A percentile compares a stretch with the other conserved stretches of the same genome.
Evolutionary conservation across 2,329 filamentous ascomycete species (phyloP).

Genomic region (Pseudofabraea citricarpa): DNA sequence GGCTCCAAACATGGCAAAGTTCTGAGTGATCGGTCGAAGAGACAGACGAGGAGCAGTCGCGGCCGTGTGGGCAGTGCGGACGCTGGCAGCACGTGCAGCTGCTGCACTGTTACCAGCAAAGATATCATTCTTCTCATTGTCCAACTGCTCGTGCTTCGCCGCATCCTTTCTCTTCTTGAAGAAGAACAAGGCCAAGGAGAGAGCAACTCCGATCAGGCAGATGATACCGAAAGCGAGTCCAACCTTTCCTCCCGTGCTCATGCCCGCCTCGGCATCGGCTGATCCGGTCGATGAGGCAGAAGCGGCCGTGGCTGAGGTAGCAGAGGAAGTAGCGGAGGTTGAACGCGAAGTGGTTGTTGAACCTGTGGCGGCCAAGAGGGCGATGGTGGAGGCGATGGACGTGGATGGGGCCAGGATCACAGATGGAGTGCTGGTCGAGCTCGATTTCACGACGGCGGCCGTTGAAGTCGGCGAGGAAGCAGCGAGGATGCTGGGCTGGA

Average conservation of each 20-base stretch:
- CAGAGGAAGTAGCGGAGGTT: constrained; percentile 6
- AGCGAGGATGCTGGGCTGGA: neutral
- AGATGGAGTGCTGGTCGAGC: constrained; percentile 4
- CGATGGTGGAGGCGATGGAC: constrained; percentile 1
- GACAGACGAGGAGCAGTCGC: constrained; percentile 71
- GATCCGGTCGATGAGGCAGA: constrained; percentile 6
- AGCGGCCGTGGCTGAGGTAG: constrained; percentile 1
- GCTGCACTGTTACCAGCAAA: constrained; percentile 24
- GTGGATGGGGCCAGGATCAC: constrained; percentile 3
- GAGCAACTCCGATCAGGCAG: constrained; percentile 60
- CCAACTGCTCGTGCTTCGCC: constrained; percentile 42
- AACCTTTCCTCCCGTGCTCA: constrained; percentile 51
- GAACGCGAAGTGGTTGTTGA: constrained; percentile 1
- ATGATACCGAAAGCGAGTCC: constrained; percentile 83
- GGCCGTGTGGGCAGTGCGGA: constrained; percentile 25
- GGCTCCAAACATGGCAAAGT: constrained; percentile 61
- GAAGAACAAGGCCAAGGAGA: constrained; percentile 65
- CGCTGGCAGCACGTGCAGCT: constrained; percentile 11
- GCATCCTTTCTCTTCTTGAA: constrained; percentile 68
- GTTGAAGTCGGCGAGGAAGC: constrained; percentile 2
- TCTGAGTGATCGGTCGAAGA: constrained; percentile 77
- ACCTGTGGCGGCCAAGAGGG: neutral
- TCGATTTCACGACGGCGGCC: neutral
- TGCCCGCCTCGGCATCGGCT: constrained; percentile 12
- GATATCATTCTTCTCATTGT: constrained; percentile 60